phyloP scores from a whole-genome alignment of 2,329 filamentous ascomycete genomes.

The Arthrinium puccinioides region DNA sequence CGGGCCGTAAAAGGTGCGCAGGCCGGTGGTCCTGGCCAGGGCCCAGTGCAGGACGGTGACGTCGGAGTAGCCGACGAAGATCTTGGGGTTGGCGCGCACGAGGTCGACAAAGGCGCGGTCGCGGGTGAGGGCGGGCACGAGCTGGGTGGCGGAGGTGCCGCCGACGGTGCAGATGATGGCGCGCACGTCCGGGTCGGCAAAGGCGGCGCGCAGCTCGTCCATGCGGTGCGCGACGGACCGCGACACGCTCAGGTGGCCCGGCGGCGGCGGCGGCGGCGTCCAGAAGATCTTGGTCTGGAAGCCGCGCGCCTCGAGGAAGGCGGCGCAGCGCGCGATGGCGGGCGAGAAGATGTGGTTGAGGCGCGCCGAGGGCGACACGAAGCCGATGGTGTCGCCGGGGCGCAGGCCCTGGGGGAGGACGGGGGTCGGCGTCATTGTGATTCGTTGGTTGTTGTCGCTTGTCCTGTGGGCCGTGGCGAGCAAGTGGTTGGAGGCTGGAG shows the following conservation, averaged over 20 bases:
- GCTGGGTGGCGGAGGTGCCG: slow-evolving; percentile 29
- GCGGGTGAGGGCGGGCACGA: slow-evolving; percentile 27
- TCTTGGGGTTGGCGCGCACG: slow-evolving; percentile 29
- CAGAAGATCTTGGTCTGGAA: slow-evolving; percentile 25
- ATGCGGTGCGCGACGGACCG: slow-evolving; percentile 27
- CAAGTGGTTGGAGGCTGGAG: too few relatives aligned
- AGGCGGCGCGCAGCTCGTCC: slow-evolving; percentile 28
- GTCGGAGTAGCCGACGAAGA: slow-evolving; percentile 34
- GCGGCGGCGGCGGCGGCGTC: too few relatives aligned
- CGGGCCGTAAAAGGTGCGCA: slow-evolving; percentile 37
- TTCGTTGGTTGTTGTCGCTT: too few relatives aligned
- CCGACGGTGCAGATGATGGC: slow-evolving; percentile 33
- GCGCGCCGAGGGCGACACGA: slow-evolving; percentile 31
- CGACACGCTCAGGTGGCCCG: slow-evolving; percentile 22
- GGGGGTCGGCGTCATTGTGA: too few relatives aligned
- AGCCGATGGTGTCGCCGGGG: slow-evolving; percentile 29
- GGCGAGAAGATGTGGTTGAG: slow-evolving; percentile 22
- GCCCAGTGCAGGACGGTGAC: slow-evolving; percentile 36
- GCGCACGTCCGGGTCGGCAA: slow-evolving; percentile 25
- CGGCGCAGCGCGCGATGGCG: slow-evolving; percentile 21
- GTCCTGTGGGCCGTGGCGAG: too few relatives aligned
- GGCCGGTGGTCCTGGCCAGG: slow-evolving; percentile 26
- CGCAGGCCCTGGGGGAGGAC: slow-evolving; percentile 18
- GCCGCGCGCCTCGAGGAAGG: slow-evolving; percentile 22
- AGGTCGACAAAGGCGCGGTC: slow-evolving; percentile 25